Base-by-base conservation (phyloP, 192 early-diverging fungal genomes). In the Jimgerdemannia lactiflua region DNA sequence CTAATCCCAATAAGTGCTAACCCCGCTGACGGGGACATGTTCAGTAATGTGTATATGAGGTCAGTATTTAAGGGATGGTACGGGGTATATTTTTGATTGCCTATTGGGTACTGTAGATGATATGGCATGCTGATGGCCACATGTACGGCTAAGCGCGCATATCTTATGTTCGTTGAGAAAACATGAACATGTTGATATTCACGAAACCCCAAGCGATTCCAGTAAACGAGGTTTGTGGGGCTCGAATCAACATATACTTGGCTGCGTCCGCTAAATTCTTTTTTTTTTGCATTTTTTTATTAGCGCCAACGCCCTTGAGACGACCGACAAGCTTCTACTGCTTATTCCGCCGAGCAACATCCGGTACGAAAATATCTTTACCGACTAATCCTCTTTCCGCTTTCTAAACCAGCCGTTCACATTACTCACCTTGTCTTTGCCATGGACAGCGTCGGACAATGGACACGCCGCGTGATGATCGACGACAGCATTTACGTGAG, bases 391-490 rank as follows among this genome's bases (percentile, higher is more conserved):
- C 49, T 59, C 49, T 10, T 59, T 6, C 14, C 2, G 14, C 49
- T 10, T 59, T 59, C 49, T 14, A 14, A 59, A 59, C 14, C 14
- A 59, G 14, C 14, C 8, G 14, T 10, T 59, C 49, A 10, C 14
- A 59, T 14, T 59, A 59, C 0, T 59, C 6, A 59, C 6, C 49
- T 54, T 59, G 49, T 59, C 49, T 59, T 70, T 19, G 20, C 18
- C 65, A 42, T 75, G 65, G 20, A 65, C 67, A 72, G 73, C 14
- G 66, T 78, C 42, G 80, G 80, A 1, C 77, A 78, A 67, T 82
- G 80, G 80, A 75, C 73, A 40, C 74, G 77, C 42, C 77, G 80
- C 54, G 68, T 82, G 8, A 75, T 82, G 71, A 76, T 76, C 63
- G 80, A 82, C 67, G 73, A 82, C 40, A 78, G 39, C 39, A 76